A percentile compares a stretch with the other conserved stretches of the same genome.
Evolutionary conservation across 495 filamentous ascomycete genomes (phyloP).

Genomic region (Clohesyomyces aquaticus): DNA sequence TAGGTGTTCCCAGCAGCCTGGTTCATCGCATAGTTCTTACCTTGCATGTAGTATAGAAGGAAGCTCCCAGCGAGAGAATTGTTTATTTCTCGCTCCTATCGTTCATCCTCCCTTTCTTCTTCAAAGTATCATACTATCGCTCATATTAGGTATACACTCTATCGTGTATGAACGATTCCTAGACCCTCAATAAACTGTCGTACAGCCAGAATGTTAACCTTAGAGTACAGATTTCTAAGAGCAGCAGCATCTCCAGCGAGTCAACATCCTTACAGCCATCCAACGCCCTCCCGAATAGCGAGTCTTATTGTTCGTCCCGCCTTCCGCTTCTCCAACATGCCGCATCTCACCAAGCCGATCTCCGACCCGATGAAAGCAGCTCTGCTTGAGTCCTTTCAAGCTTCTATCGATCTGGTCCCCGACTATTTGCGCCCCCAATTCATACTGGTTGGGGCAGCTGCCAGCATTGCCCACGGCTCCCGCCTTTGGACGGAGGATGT

Average conservation of each 20-base stretch:
- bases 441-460: slow-evolving; percentile 13
- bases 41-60: slow-evolving; percentile 1
- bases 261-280: slow-evolving; percentile 14
- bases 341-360: slow-evolving; percentile 13
- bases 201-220: slow-evolving; percentile 1
- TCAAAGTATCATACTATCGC: not conserved
- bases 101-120: slow-evolving; percentile 1
- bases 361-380: slow-evolving; percentile 13
- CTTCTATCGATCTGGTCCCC: slow-evolving; percentile 12
- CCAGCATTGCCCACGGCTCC: slow-evolving; percentile 12
- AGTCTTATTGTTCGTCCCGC: slow-evolving; percentile 14
- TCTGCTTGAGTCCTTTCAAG: slow-evolving; percentile 12
- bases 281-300: slow-evolving; percentile 11
- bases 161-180: slow-evolving; percentile 1
- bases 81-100: slow-evolving; percentile 1
- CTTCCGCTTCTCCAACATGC: slow-evolving; percentile 12
- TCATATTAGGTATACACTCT: slow-evolving; percentile 1
- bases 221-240: slow-evolving; percentile 10
- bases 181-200: not conserved
- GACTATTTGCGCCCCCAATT: slow-evolving; percentile 12
- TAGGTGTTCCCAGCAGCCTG: not conserved
- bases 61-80: not conserved
- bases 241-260: slow-evolving; percentile 13
- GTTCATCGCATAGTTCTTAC: not conserved
- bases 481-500: slow-evolving; percentile 12